These are phyloP conservation scores for Pachysolen tannophilus DNA, from an alignment of 805 yeast genomes.

Conservation along the genomic window DNA sequence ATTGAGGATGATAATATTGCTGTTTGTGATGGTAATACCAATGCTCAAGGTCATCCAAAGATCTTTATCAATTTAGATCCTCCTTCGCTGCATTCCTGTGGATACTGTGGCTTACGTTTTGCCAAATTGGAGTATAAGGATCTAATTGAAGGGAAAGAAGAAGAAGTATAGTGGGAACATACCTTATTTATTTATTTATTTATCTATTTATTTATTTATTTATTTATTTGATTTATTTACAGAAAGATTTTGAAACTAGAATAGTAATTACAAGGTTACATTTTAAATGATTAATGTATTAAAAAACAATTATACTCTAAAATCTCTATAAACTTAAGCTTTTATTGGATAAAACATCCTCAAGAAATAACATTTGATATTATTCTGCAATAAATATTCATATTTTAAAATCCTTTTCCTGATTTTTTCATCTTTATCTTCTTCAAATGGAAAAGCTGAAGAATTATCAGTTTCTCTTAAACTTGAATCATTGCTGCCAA, in stretches of 20 bases:
- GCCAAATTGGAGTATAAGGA: slow-evolving; percentile 44
- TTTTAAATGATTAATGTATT: not conserved
- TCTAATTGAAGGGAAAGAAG: slow-evolving; percentile 21
- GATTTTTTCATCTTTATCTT: too few species aligned
- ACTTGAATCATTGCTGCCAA: too few species aligned
- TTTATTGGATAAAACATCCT: slow-evolving; percentile 21
- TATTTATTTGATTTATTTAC: not conserved
- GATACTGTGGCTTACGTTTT: slow-evolving; percentile 71
- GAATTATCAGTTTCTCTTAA: too few species aligned
- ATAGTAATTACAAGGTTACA: not conserved
- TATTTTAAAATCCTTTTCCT: slow-evolving; percentile 4
- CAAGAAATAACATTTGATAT: slow-evolving; percentile 10
- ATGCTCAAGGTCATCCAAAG: slow-evolving; percentile 77
- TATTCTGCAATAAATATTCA: slow-evolving; percentile 1
- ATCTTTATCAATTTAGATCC: slow-evolving; percentile 74
- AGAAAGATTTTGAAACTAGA: not conserved
- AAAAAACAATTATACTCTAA: not conserved
- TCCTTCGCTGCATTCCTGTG: slow-evolving; percentile 66
- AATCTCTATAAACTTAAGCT: slow-evolving; percentile 11
- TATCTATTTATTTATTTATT: slow-evolving; percentile 1
- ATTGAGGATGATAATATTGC: slow-evolving; percentile 53
- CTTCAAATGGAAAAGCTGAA: too few species aligned
- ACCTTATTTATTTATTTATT: slow-evolving; percentile 1
- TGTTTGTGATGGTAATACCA: slow-evolving; percentile 74
- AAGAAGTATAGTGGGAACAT: not conserved